phyloP scores from a whole-genome alignment of 2,329 filamentous ascomycete genomes.

The Uncinocarpus reesii region DNA sequence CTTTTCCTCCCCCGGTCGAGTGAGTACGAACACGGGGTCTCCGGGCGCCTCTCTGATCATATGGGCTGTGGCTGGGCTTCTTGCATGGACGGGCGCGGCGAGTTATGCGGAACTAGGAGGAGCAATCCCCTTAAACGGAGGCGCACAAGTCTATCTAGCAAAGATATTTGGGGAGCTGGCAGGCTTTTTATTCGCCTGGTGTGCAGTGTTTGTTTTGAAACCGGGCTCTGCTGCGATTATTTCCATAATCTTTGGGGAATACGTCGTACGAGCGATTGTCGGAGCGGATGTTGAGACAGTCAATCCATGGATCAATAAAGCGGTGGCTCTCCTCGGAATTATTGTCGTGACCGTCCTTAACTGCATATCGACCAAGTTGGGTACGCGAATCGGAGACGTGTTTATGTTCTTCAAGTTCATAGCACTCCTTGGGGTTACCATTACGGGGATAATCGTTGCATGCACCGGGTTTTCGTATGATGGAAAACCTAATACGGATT shows the following conservation, averaged over 20 bases:
- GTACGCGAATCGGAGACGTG: constrained; percentile 75
- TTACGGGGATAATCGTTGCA: constrained; percentile 82
- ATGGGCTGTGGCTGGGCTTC: constrained; percentile 79
- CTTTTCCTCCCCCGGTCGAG: constrained; percentile 86
- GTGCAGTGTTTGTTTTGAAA: constrained; percentile 85
- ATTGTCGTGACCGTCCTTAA: constrained; percentile 72
- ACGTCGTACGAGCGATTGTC: constrained; percentile 77
- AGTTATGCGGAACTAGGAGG: constrained; percentile 94
- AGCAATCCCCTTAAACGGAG: constrained; percentile 89
- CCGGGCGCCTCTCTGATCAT: constrained; percentile 83
- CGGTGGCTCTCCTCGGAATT: constrained; percentile 67
- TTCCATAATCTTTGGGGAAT: constrained; percentile 95
- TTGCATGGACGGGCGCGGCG: constrained; percentile 92
- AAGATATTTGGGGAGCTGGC: constrained; percentile 93
- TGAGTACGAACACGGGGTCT: constrained; percentile 83
- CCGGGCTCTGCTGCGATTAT: constrained; percentile 90
- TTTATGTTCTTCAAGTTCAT: constrained; percentile 98
- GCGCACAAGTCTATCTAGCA: constrained; percentile 82
- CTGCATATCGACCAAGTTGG: constrained; percentile 79
- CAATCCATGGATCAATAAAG: constrained; percentile 83
- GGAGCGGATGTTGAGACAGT: constrained; percentile 75
- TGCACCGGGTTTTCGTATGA: constrained; percentile 70
- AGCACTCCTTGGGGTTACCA: constrained; percentile 72
- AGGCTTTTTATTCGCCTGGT: constrained; percentile 95
- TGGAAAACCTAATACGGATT: constrained; percentile 66